These are phyloP conservation scores for Neonectria neomacrospora DNA, from an alignment of 2,329 filamentous ascomycete genomes.

Conservation along the genomic window DNA sequence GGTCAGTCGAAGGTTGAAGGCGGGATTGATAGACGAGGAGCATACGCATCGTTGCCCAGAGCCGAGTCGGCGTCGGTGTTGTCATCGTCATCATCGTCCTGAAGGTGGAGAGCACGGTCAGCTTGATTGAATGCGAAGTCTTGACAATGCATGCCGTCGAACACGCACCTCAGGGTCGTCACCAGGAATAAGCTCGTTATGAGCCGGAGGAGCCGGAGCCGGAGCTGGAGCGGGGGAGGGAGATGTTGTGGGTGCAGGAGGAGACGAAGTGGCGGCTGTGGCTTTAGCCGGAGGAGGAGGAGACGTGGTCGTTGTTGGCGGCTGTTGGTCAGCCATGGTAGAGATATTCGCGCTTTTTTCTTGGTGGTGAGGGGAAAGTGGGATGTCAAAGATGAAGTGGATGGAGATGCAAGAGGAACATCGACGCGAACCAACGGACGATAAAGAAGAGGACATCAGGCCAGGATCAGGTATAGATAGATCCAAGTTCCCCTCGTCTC, in stretches of 20 bases:
- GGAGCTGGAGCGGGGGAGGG: conserved; percentile 7
- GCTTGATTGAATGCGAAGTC: neutral
- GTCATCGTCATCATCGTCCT: conserved; percentile 30
- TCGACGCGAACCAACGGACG: neutral
- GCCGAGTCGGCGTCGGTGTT: conserved; percentile 36
- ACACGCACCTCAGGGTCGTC: conserved; percentile 33
- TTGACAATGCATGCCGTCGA: neutral
- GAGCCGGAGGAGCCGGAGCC: conserved; percentile 26
- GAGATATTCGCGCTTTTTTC: neutral
- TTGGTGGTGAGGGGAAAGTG: neutral
- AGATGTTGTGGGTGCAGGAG: neutral
- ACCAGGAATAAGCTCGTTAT: conserved; percentile 36
- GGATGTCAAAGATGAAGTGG: neutral
- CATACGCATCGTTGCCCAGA: conserved; percentile 39
- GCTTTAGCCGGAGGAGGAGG: neutral
- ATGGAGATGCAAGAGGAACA: neutral
- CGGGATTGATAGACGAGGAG: neutral
- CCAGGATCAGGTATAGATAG: no score
- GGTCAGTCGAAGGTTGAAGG: neutral
- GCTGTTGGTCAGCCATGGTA: conserved; percentile 11
- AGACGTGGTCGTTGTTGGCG: neutral
- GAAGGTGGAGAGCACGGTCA: neutral
- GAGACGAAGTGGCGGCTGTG: neutral
- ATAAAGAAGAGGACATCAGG: neutral
- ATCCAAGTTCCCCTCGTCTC: no score